Evolutionary conservation across 2,329 filamentous ascomycete genomes (phyloP), one percentile per base, ranked within the genome.

Genomic region (Grosmannia clavigera): DNA sequence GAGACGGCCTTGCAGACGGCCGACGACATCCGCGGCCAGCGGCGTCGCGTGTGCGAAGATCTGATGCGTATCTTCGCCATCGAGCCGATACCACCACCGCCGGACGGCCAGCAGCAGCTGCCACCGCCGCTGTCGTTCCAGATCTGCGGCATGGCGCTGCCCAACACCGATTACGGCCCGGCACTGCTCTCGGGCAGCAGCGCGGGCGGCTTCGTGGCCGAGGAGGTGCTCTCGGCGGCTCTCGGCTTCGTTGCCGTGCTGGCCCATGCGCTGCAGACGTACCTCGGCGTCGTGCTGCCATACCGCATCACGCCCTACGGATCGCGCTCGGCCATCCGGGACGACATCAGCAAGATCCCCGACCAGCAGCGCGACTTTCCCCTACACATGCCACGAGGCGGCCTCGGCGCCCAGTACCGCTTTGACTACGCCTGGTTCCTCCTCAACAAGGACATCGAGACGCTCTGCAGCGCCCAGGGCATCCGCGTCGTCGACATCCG

Each of bases 381-480:
- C 0, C 79, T 99, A 0, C 92, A 92, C 71, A 69, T 83, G 0
- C 79, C 79, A 0, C 73, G 80, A 2, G 81, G 81, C 19, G 81
- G 81, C 72, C 88, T 75, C n/a, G 80, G 68, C 2, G 83, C 90
- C 0, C 84, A 91, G 54, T 97, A 92, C 75, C 85, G 92, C 2
- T 97, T 97, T 71, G 92, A 97, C 67, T 99, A 97, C 70, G 94
- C 80, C 12, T 94, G 96, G 69, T 99, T 97, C 67, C 76, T 97
- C n/a, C 80, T 99, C 16, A 97, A 97, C 75, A 96, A 97, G 73
- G 78, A 97, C 68, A 92, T 99, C 60, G 92, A 97, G 66, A 73
- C 78, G 0, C 75, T 86, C 3, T 85, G 83, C 62, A 74, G 76
- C 3, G 77, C 79, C 1, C 85, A 91, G 65, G 87, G 87, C 0